phyloP scores from a whole-genome alignment of 805 yeast species.

The Ogataea paraovalis region DNA sequence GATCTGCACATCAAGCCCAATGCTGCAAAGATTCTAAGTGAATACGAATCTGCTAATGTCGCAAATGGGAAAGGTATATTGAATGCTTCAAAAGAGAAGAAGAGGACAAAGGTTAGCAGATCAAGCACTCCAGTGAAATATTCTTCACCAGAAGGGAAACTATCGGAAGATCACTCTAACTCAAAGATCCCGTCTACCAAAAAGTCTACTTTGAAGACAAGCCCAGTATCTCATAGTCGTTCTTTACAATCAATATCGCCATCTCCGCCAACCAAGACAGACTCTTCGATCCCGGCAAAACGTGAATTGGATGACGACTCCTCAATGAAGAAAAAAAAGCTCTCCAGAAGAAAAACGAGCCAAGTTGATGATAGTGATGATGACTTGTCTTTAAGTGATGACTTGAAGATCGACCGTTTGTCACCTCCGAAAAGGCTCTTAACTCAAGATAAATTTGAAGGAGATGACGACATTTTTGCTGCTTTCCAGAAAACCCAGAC shows the following conservation, averaged over 20 bases:
- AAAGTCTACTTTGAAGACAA: not conserved
- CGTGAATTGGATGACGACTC: conserved; percentile 12
- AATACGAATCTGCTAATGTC: conserved; percentile 20
- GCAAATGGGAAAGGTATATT: conserved; percentile 24
- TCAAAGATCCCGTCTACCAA: not conserved
- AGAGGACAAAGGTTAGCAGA: not conserved
- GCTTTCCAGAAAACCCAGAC: conserved; percentile 7
- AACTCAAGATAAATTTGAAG: conserved; percentile 22
- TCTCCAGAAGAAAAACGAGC: conserved; percentile 9
- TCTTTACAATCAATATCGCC: not conserved
- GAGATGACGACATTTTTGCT: conserved; percentile 14
- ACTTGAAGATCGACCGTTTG: not conserved
- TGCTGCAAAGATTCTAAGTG: conserved; percentile 38
- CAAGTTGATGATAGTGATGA: conserved; percentile 8
- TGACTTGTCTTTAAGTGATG: conserved; percentile 7
- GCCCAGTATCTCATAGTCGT: not conserved
- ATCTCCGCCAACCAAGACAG: conserved; percentile 9
- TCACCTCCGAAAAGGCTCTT: conserved; percentile 15
- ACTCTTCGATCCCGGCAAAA: conserved; percentile 14
- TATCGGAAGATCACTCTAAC: not conserved
- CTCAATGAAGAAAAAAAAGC: conserved; percentile 16
- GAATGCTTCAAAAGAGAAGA: not conserved
- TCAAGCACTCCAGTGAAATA: not conserved
- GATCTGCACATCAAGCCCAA: conserved; percentile 48
- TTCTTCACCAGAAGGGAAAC: not conserved